phyloP scores from a whole-genome alignment of 2,329 filamentous ascomycete genomes.

The Trichophyton verrucosum region DNA sequence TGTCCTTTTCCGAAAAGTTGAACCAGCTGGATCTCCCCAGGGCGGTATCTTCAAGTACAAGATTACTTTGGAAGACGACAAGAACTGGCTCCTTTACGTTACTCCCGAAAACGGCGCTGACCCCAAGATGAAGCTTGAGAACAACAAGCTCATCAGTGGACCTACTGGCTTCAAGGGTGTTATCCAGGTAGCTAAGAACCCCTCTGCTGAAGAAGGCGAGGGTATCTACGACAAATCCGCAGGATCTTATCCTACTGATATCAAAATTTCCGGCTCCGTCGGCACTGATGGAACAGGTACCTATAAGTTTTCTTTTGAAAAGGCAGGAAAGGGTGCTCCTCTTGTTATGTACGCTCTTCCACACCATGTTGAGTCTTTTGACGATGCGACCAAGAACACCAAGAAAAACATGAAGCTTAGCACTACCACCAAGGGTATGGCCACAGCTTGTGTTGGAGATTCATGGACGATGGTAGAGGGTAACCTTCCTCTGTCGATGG shows the following conservation, averaged over 20 bases:
- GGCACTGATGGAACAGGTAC: slow-evolving; percentile 48
- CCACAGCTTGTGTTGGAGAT: slow-evolving; percentile 58
- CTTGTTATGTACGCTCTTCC: slow-evolving; percentile 80
- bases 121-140: slow-evolving; percentile 55
- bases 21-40: slow-evolving; percentile 42
- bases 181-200: slow-evolving; percentile 73
- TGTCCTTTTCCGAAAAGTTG: slow-evolving; percentile 59
- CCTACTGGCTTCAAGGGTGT: slow-evolving; percentile 58
- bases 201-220: slow-evolving; percentile 47
- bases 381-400: slow-evolving; percentile 40
- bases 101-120: slow-evolving; percentile 46
- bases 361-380: slow-evolving; percentile 71
- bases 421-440: slow-evolving; percentile 75
- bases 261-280: slow-evolving; percentile 50
- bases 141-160: slow-evolving; percentile 53
- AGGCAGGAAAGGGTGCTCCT: slow-evolving; percentile 49
- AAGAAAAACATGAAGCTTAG: slow-evolving; percentile 49
- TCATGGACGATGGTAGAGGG: slow-evolving; percentile 67
- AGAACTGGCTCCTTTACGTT: slow-evolving; percentile 70
- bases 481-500: slow-evolving; percentile 59
- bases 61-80: slow-evolving; percentile 57
- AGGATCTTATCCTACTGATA: slow-evolving; percentile 59
- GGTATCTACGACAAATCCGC: slow-evolving; percentile 60
- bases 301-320: slow-evolving; percentile 64
- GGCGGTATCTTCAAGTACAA: slow-evolving; percentile 63